phyloP scores from a whole-genome alignment of 2,329 filamentous ascomycete genomes.

The Ilyonectria sp. region DNA sequence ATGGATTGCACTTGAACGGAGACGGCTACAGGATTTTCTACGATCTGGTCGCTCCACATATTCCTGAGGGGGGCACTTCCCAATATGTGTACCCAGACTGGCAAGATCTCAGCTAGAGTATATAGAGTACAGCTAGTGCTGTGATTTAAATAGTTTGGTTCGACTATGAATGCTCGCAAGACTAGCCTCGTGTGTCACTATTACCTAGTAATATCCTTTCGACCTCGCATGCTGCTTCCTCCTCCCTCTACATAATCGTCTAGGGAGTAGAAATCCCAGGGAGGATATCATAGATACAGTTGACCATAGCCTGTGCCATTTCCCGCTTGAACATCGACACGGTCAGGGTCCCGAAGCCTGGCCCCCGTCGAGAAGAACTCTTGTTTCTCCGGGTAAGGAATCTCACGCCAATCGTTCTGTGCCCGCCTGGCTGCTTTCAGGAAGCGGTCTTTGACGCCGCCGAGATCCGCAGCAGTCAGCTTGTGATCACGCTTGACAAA shows the following conservation, averaged over 20 bases:
- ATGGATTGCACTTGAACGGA: not conserved
- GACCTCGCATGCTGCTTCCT: too few relatives aligned
- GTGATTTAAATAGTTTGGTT: too few relatives aligned
- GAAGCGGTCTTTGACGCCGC: not conserved
- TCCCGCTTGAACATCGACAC: not conserved
- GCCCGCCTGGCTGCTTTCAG: not conserved
- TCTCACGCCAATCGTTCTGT: not conserved
- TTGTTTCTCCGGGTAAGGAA: not conserved
- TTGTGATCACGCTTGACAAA: slow-evolving; percentile 62
- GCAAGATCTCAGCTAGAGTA: not conserved
- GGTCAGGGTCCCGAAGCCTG: not conserved
- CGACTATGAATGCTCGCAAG: too few relatives aligned
- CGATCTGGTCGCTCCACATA: slow-evolving; percentile 7
- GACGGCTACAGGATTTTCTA: not conserved
- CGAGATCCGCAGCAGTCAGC: not conserved
- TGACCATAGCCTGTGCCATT: not conserved
- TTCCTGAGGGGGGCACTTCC: not conserved
- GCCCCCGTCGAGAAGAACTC: not conserved
- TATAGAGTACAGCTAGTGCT: too few relatives aligned
- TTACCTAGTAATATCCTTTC: too few relatives aligned
- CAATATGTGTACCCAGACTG: slow-evolving; percentile 13
- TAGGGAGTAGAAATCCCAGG: too few relatives aligned
- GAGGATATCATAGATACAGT: too few relatives aligned
- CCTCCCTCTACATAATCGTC: too few relatives aligned
- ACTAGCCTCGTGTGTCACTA: too few relatives aligned